Conservation (phyloP, 805 yeast genomes). For the Candida morakotiae region DNA sequence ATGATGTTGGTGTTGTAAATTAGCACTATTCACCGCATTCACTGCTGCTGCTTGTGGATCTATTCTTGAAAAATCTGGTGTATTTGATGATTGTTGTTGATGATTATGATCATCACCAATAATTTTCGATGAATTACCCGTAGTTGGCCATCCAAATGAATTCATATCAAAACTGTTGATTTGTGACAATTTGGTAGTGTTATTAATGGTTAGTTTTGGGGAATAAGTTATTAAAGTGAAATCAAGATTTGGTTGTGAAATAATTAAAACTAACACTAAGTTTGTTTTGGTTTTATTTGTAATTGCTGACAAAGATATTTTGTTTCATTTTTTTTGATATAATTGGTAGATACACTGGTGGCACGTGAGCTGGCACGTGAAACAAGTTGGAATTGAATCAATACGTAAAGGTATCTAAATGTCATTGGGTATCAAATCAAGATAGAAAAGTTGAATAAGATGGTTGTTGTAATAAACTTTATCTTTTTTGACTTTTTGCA, state of each 20-base stretch:
- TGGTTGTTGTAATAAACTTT: too few relatives aligned
- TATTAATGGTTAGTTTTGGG: neutral
- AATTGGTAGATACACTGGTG: too few relatives aligned
- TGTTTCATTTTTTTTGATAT: neutral
- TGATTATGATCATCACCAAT: constrained; percentile 2
- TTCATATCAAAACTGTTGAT: constrained; percentile 2
- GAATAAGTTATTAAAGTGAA: neutral
- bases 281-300: constrained; percentile 5
- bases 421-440: too few relatives aligned
- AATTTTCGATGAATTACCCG: neutral
- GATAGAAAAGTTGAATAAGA: too few relatives aligned
- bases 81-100: constrained; percentile 4
- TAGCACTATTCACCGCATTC: constrained; percentile 7
- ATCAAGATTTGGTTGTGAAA: too few relatives aligned
- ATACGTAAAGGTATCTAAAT: too few relatives aligned
- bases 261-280: too few relatives aligned
- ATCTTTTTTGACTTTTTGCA: too few relatives aligned
- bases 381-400: too few relatives aligned
- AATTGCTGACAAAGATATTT: constrained; percentile 8
- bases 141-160: constrained; percentile 5
- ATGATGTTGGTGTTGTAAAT: constrained; percentile 5
- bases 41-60: constrained; percentile 23
- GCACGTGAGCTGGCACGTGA: too few relatives aligned
- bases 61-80: constrained; percentile 19
- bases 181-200: neutral